phyloP scores from a whole-genome alignment of 305 asterid genomes.

The Fraxinus sp. region DNA sequence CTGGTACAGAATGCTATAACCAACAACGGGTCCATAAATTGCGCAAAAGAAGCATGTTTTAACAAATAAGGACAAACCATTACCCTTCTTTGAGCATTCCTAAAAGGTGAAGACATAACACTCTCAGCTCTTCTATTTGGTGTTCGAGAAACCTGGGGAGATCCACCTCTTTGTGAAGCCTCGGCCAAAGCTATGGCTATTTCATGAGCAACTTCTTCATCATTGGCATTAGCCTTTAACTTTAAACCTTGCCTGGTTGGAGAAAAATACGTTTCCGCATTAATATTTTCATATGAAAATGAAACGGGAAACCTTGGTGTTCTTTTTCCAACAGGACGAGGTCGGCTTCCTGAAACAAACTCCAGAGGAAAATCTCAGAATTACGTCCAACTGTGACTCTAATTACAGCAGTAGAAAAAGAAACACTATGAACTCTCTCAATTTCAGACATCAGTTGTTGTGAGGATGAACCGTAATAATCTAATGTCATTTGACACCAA shows the following conservation, averaged over 20 bases:
- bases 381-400: constrained; percentile 19
- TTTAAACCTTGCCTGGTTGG: constrained; percentile 59
- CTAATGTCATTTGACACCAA: neutral
- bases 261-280: constrained; percentile 49
- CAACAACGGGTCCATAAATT: constrained; percentile 33
- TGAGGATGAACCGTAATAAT: neutral
- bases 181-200: constrained; percentile 81
- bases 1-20: constrained; percentile 46
- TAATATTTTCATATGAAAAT: constrained; percentile 51
- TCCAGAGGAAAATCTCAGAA: constrained; percentile 32
- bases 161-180: constrained; percentile 85
- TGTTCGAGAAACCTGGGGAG: constrained; percentile 86
- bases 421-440: neutral
- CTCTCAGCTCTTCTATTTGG: constrained; percentile 69
- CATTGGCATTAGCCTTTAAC: constrained; percentile 55
- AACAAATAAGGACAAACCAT: constrained; percentile 25
- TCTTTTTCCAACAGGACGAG: constrained; percentile 89
- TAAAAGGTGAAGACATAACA: constrained; percentile 69
- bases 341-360: constrained; percentile 61
- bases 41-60: constrained; percentile 12
- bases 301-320: constrained; percentile 83
- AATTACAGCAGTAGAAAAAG: constrained; percentile 16
- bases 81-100: constrained; percentile 71
- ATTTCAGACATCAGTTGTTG: neutral
- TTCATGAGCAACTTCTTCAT: constrained; percentile 83